Evolutionary conservation across 441 rosid species (phyloP).

Genomic region (Gossypium gossypioides): DNA sequence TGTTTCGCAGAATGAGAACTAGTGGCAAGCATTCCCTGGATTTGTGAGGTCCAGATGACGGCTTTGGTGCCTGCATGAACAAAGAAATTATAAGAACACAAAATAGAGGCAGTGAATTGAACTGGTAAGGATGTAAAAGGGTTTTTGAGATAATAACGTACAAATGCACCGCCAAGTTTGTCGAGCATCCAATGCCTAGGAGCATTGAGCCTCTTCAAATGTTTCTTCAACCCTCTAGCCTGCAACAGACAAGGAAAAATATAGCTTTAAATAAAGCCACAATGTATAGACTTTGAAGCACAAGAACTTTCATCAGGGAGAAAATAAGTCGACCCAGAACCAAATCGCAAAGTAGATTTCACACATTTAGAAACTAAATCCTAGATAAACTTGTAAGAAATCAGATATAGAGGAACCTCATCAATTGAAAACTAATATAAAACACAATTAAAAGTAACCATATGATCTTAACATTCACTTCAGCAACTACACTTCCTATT

Average conservation of each 20-base stretch:
- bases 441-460: neutral
- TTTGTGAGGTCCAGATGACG: constrained; percentile 1
- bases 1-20: neutral
- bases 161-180: constrained; percentile 63
- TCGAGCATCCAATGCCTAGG: constrained; percentile 61
- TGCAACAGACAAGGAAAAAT: neutral
- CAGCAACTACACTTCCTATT: neutral
- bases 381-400: no score
- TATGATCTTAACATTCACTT: neutral
- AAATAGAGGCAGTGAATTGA: neutral
- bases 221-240: constrained; percentile 54
- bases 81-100: neutral
- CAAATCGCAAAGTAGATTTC: no score
- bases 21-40: neutral
- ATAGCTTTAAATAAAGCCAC: neutral
- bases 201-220: constrained; percentile 59
- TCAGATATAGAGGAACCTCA: no score
- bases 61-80: constrained; percentile 27
- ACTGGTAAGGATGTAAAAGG: neutral
- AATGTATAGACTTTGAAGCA: neutral
- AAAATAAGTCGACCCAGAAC: no score
- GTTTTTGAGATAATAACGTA: constrained; percentile 13
- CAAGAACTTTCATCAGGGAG: no score
- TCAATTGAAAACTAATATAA: no score
- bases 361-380: no score